These are phyloP conservation scores for Solanum ossicruentum DNA, from an alignment of 257 asterid genomes.

Conservation along the genomic window DNA sequence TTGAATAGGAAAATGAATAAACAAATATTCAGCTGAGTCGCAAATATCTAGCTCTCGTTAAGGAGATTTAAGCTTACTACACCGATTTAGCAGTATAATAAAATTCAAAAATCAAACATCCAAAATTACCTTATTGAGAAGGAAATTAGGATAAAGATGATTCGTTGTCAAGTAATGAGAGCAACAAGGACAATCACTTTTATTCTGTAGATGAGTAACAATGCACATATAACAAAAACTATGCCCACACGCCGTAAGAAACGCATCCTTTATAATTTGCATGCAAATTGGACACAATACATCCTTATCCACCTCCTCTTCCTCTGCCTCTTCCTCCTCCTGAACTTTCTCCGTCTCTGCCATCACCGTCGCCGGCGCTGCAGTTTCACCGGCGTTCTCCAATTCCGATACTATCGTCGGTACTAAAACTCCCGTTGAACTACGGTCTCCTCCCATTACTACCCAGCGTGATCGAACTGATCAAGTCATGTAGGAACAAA, in stretches of 20 bases:
- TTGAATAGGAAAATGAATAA: too few relatives aligned
- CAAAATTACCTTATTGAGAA: conserved; percentile 60
- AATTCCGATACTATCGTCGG: conserved; percentile 42
- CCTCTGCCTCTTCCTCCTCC: conserved; percentile 8
- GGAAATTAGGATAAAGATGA: conserved; percentile 79
- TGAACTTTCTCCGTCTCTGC: background rate
- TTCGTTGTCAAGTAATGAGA: conserved; percentile 55
- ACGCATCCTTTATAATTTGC: conserved; percentile 83
- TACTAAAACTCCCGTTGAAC: conserved; percentile 34
- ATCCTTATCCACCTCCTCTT: conserved; percentile 42
- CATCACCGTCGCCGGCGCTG: background rate
- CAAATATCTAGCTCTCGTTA: background rate
- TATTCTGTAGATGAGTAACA: conserved; percentile 68
- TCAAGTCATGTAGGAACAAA: background rate
- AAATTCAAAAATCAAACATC: background rate
- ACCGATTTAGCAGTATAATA: background rate
- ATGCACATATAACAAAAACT: conserved; percentile 91
- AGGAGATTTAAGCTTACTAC: background rate
- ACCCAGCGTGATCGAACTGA: background rate
- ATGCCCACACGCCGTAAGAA: conserved; percentile 79
- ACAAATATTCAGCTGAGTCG: background rate
- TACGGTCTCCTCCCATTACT: conserved; percentile 11
- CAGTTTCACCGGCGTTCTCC: conserved; percentile 12
- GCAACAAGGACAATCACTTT: conserved; percentile 89
- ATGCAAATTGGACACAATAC: conserved; percentile 88